Percentiles rank a stretch among this genome's conserved stretches.
Conservation (phyloP, 352 stramenopile species). For the Globisporangium nunn region DNA sequence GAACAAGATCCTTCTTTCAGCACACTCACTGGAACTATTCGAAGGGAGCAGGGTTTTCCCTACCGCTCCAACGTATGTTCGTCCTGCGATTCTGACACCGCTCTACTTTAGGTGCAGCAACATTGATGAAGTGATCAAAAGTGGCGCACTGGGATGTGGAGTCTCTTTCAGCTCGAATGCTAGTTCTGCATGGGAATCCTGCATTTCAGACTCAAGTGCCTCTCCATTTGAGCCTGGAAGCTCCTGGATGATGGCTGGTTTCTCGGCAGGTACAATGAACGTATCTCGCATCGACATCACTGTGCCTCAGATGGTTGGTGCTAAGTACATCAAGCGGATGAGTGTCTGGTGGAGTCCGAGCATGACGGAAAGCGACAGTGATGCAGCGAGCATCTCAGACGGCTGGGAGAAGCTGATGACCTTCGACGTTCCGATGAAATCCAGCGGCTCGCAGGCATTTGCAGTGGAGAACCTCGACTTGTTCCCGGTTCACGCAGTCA, state of each 20-base stretch:
- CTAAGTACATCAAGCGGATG: slow-evolving; percentile 38
- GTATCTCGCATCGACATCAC: slow-evolving; percentile 31
- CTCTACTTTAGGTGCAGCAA: slow-evolving; percentile 27
- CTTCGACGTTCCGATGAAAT: slow-evolving; percentile 34
- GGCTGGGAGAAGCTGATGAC: slow-evolving; percentile 33
- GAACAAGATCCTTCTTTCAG: slow-evolving; percentile 48
- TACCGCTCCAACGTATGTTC: slow-evolving; percentile 24
- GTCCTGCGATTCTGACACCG: slow-evolving; percentile 16
- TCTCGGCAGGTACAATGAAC: slow-evolving; percentile 20
- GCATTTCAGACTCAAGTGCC: slow-evolving; percentile 28
- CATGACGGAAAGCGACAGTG: slow-evolving; percentile 10
- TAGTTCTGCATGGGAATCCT: slow-evolving; percentile 24
- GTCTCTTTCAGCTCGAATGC: slow-evolving; percentile 11
- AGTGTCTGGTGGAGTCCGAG: slow-evolving; percentile 40
- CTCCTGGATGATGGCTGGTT: slow-evolving; percentile 51
- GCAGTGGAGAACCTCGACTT: slow-evolving; percentile 20
- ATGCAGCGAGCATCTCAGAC: slow-evolving; percentile 14
- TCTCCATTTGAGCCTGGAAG: slow-evolving; percentile 26
- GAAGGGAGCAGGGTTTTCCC: slow-evolving; percentile 53
- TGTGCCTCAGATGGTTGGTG: slow-evolving; percentile 30
- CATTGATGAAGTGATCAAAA: slow-evolving; percentile 13
- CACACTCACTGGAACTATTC: slow-evolving; percentile 25
- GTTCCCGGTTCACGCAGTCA: slow-evolving; percentile 17
- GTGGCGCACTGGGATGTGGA: slow-evolving; percentile 6
- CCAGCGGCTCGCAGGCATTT: slow-evolving; percentile 30